A percentile compares a stretch with the other conserved stretches of the same genome.
These are phyloP conservation scores for Coemansia sp. DNA, from an alignment of 192 early-diverging fungal genomes.

Conservation along the genomic window DNA sequence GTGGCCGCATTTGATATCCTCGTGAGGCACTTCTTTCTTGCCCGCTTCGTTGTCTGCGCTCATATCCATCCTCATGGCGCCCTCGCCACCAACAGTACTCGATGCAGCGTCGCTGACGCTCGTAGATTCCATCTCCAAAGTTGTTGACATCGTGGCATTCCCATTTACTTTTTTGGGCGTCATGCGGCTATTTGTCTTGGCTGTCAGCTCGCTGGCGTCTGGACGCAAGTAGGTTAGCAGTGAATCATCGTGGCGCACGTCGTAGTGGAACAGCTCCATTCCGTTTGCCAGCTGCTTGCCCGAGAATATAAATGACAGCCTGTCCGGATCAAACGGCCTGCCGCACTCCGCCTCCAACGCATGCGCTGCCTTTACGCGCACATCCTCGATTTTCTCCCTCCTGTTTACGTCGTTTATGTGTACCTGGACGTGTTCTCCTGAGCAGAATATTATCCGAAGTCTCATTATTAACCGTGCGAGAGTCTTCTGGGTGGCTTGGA, in stretches of 20 bases:
- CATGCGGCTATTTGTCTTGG: no score
- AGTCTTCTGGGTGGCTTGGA: no score
- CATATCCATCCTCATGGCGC: neutral
- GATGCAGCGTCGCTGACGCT: neutral
- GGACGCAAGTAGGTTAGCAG: slow-evolving; percentile 23
- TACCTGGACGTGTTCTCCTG: slow-evolving; percentile 6
- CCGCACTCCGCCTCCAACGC: slow-evolving; percentile 8
- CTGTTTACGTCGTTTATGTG: slow-evolving; percentile 15
- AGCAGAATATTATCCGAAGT: slow-evolving; percentile 5
- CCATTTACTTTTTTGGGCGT: neutral
- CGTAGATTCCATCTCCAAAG: neutral
- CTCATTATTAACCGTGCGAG: neutral
- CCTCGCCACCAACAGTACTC: neutral
- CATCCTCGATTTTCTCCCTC: slow-evolving; percentile 19
- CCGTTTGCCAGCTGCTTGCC: slow-evolving; percentile 54
- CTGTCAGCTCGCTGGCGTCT: neutral
- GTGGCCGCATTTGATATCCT: slow-evolving; percentile 22
- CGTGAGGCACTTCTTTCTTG: slow-evolving; percentile 1
- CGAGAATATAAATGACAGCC: slow-evolving; percentile 30
- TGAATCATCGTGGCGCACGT: slow-evolving; percentile 31
- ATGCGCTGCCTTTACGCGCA: slow-evolving; percentile 10
- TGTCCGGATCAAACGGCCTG: slow-evolving; percentile 2
- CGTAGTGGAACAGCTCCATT: slow-evolving; percentile 46
- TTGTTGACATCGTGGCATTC: neutral
- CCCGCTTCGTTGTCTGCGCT: neutral